phyloP scores from a whole-genome alignment of 495 filamentous ascomycete species.

The Coniosporium apollinis region DNA sequence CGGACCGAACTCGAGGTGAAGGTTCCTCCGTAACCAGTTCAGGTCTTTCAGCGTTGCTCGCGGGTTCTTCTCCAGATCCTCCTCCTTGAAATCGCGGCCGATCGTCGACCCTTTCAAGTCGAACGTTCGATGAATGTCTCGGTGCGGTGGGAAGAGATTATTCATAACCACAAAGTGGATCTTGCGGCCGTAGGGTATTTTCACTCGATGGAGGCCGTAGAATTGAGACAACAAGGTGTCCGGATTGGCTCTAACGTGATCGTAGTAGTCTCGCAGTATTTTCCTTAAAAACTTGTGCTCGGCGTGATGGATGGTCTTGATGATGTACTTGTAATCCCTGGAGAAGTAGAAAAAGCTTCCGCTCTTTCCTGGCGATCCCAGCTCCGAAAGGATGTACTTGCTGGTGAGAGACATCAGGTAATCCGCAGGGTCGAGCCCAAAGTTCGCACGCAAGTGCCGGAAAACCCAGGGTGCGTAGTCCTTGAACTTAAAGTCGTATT shows the following conservation, averaged over 20 bases:
- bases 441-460: slow-evolving; percentile 74
- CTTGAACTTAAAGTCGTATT: slow-evolving; percentile 99
- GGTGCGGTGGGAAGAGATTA: slow-evolving; percentile 93
- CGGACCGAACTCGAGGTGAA: slow-evolving; percentile 74
- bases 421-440: slow-evolving; percentile 86
- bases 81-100: slow-evolving; percentile 78
- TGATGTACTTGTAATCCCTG: slow-evolving; percentile 99
- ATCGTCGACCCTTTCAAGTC: slow-evolving; percentile 97
- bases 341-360: slow-evolving; percentile 99
- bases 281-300: slow-evolving; percentile 92
- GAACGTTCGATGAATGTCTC: slow-evolving; percentile 93
- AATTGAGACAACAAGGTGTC: slow-evolving; percentile 96
- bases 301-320: slow-evolving; percentile 96
- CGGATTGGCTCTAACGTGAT: slow-evolving; percentile 82
- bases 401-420: slow-evolving; percentile 97
- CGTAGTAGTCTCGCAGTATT: slow-evolving; percentile 84
- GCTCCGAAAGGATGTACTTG: slow-evolving; percentile 95
- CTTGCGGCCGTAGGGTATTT: slow-evolving; percentile 95
- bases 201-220: slow-evolving; percentile 93
- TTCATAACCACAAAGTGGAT: slow-evolving; percentile 99
- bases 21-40: slow-evolving; percentile 82
- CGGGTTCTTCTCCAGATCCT: slow-evolving; percentile 73
- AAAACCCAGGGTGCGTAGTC: slow-evolving; percentile 99
- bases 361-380: slow-evolving; percentile 94
- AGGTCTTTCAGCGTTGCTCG: slow-evolving; percentile 90